These are phyloP conservation scores for Ophiostoma populinum DNA, from an alignment of 2,329 filamentous ascomycete genomes.

Conservation along the genomic window DNA sequence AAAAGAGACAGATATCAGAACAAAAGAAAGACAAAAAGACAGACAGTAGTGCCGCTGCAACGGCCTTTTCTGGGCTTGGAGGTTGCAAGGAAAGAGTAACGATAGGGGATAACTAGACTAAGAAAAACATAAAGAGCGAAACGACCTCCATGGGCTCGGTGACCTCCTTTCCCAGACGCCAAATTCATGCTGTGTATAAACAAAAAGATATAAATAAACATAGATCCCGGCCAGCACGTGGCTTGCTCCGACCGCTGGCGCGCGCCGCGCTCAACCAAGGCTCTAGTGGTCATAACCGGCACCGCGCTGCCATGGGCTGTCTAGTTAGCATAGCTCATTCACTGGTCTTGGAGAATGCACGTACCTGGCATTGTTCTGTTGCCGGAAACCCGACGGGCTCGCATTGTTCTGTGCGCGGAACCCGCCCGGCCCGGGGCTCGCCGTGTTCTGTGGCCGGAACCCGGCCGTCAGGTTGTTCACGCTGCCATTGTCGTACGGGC, in stretches of 20 bases:
- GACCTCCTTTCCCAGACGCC: slow-evolving; percentile 1
- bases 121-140: too few relatives aligned
- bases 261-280: too few relatives aligned
- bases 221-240: too few relatives aligned
- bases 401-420: slow-evolving; percentile 10
- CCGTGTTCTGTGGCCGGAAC: slow-evolving; percentile 13
- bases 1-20: too few relatives aligned
- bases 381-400: slow-evolving; percentile 16
- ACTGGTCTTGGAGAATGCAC: slow-evolving; percentile 17
- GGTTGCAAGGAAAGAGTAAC: too few relatives aligned
- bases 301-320: slow-evolving; percentile 37
- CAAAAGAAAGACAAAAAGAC: too few relatives aligned
- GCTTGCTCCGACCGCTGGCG: too few relatives aligned
- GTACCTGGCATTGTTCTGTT: slow-evolving; percentile 20
- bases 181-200: slow-evolving; percentile 4
- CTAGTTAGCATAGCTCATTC: slow-evolving; percentile 12
- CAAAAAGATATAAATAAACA: background rate
- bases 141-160: too few relatives aligned
- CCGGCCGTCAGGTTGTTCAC: slow-evolving; percentile 12
- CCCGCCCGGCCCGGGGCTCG: slow-evolving; percentile 18
- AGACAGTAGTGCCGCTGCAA: too few relatives aligned
- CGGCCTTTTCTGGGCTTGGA: too few relatives aligned
- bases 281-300: slow-evolving; percentile 30
- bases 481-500: slow-evolving; percentile 13
- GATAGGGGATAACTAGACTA: too few relatives aligned